These are phyloP conservation scores for Fusarium chaquense DNA, from an alignment of 2,329 filamentous ascomycete species.

Conservation along the genomic window DNA sequence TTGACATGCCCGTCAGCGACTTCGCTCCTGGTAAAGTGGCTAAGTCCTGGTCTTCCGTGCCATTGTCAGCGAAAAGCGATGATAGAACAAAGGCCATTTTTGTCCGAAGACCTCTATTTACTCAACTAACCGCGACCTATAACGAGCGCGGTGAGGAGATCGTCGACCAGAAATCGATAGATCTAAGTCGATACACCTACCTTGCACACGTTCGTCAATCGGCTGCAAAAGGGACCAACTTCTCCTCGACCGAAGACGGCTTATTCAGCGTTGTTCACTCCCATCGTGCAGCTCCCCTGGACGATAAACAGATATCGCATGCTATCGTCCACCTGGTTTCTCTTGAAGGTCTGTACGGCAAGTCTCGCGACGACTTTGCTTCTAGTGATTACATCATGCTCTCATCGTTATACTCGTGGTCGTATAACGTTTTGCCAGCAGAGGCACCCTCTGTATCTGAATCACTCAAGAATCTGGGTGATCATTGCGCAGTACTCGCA, in stretches of 20 bases:
- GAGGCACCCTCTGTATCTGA: too few species aligned
- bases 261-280: neutral
- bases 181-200: slow-evolving; percentile 47
- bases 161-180: neutral
- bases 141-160: neutral
- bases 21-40: neutral
- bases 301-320: too few species aligned
- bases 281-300: slow-evolving; percentile 1
- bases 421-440: too few species aligned
- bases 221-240: too few species aligned
- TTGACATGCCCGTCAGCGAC: slow-evolving; percentile 14
- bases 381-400: too few species aligned
- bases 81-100: slow-evolving; percentile 49
- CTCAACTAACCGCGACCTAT: slow-evolving; percentile 38
- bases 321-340: too few species aligned
- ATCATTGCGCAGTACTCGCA: too few species aligned
- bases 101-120: slow-evolving; percentile 45
- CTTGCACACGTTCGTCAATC: slow-evolving; percentile 57
- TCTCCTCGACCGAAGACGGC: too few species aligned
- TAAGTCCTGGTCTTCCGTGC: neutral
- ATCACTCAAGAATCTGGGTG: too few species aligned
- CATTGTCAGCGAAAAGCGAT: neutral
- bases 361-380: too few species aligned
- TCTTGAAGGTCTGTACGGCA: too few species aligned
- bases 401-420: too few species aligned